Evolutionary conservation across 805 yeast species (phyloP).

Genomic region (Myxozyma neotropica): DNA sequence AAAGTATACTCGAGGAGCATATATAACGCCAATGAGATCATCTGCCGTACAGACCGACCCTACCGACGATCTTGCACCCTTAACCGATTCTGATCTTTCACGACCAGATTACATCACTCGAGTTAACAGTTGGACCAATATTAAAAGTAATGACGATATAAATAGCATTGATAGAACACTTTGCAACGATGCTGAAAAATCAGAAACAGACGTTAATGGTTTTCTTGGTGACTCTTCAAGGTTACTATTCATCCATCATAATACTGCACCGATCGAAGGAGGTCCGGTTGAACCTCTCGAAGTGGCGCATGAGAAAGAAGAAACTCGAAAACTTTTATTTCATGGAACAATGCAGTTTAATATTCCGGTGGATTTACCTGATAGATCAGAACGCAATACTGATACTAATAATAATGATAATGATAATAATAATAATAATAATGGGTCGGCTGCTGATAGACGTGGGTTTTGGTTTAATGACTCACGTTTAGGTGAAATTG

Average conservation of each 20-base stretch:
- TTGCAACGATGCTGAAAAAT: not conserved
- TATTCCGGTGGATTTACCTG: not conserved
- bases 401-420: no score
- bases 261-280: not conserved
- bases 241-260: not conserved
- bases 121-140: no score
- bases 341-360: conserved; percentile 1
- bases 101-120: no score
- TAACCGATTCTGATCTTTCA: not conserved
- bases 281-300: not conserved
- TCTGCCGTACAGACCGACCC: conserved; percentile 21
- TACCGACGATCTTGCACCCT: not conserved
- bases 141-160: not conserved
- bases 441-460: not conserved
- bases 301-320: not conserved
- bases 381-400: not conserved
- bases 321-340: conserved; percentile 1
- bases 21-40: conserved; percentile 15
- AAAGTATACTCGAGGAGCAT: conserved; percentile 26
- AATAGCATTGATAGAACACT: conserved; percentile 4
- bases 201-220: not conserved
- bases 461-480: conserved; percentile 12
- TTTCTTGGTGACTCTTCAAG: not conserved
- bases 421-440: no score
- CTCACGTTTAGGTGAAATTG: conserved; percentile 14